These are phyloP conservation scores for Hippophae gyantsensis DNA, from an alignment of 306 rosid genomes.

Conservation along the genomic window DNA sequence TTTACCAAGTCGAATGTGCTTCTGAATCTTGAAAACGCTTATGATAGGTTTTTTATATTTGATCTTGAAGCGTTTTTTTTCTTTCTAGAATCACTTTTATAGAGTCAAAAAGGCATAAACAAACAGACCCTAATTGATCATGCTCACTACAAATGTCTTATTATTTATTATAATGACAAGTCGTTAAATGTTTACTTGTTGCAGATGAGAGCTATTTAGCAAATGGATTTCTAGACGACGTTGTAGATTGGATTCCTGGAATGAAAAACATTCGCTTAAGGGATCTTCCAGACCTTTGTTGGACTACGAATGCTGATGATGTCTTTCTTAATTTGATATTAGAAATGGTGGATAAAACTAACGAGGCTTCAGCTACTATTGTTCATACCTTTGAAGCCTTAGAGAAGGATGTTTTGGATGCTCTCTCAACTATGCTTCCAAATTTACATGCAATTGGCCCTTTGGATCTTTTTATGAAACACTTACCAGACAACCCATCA, in stretches of 20 bases:
- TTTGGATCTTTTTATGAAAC: conserved; percentile 2
- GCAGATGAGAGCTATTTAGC: conserved; percentile 8
- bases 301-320: background rate
- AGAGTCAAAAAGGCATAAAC: no score
- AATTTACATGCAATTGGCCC: conserved; percentile 9
- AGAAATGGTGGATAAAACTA: background rate
- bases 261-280: background rate
- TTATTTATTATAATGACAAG: background rate
- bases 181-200: background rate
- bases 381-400: conserved; percentile 11
- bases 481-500: background rate
- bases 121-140: background rate
- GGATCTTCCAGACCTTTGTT: conserved; percentile 4
- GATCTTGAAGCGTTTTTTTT: no score
- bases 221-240: conserved; percentile 5
- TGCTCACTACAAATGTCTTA: background rate
- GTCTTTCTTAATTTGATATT: background rate
- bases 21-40: no score
- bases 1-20: no score
- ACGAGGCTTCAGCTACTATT: conserved; percentile 1
- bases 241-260: conserved; percentile 15
- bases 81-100: no score
- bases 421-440: conserved; percentile 3
- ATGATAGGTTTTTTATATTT: no score
- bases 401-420: conserved; percentile 10